Evolutionary conservation across 2,329 filamentous ascomycete genomes (phyloP), one percentile per base, ranked within the genome.

Genomic region (Amesomyces nigricolor): DNA sequence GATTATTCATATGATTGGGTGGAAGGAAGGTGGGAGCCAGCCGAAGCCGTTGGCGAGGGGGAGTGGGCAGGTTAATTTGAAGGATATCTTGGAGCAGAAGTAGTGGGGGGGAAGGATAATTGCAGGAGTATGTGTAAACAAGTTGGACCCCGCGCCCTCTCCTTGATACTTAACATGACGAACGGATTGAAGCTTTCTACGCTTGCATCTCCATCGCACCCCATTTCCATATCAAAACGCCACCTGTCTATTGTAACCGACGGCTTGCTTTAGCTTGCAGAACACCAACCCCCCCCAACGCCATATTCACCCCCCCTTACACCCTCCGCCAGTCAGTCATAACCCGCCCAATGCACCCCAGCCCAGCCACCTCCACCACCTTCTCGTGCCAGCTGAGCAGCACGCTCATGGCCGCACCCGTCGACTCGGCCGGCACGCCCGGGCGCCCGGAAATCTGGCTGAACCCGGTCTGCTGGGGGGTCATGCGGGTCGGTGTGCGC

Each of bases 381-480:
- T 96, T 99, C 78, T 99, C 94, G 70, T 99, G 94, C 94, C 94
- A 99, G 73, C 91, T 96, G 63, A 99, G 77, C 69, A 99, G 72
- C 50, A 99, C 94, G 69, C 94, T 97, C 94, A 97, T 97, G 52
- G 87, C 88, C 55, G 91, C 86, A 37, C 89, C 88, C 59, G 89
- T 86, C 46, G 89, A 87, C 68, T 86, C 83, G 68, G 76, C 81
- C 38, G 75, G 68, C 8, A 66, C 75, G 26, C 75, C 77, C 7
- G 81, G 78, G 52, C 83, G 73, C 11, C 71, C 72, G 16, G 76
- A 76, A 42, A 92, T 81, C 73, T 96, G 92, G 66, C 88, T 91
- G 75, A 96, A 96, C 7, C 91, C 91, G 5, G 91, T 95, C 54
- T 82, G 78, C 73, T 95, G 89, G 42, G 91, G 89, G 26, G 88